A percentile compares a stretch with the other conserved stretches of the same genome.
Evolutionary conservation across 345 rosid genomes (phyloP).

Genomic region (Arabidopsis thaliana): DNA sequence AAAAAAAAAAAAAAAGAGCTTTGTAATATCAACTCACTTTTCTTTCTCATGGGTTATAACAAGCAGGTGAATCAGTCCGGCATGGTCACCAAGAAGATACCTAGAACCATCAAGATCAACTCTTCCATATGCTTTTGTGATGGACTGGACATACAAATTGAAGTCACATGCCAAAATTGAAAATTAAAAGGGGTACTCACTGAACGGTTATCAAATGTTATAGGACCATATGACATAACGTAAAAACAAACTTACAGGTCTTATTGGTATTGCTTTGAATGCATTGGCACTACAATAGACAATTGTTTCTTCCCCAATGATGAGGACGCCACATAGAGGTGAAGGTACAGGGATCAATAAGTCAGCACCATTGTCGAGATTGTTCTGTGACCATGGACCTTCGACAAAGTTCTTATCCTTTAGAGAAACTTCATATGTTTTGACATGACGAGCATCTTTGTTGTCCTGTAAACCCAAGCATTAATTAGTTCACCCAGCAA

Average conservation of each 20-base stretch:
- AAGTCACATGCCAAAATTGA: conserved; percentile 28
- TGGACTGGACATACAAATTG: conserved; percentile 55
- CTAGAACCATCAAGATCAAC: conserved; percentile 95
- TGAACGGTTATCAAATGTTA: conserved; percentile 19
- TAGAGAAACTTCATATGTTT: conserved; percentile 82
- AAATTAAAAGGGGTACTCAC: conserved; percentile 16
- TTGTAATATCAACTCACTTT: conserved; percentile 60
- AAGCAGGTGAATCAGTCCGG: conserved; percentile 84
- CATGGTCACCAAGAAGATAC: conserved; percentile 91
- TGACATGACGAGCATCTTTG: conserved; percentile 94
- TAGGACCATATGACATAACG: conserved; percentile 5
- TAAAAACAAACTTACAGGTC: conserved; percentile 62
- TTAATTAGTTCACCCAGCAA: conserved; percentile 2
- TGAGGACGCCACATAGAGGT: conserved; percentile 90
- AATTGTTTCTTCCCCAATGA: conserved; percentile 93
- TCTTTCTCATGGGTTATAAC: conserved; percentile 92
- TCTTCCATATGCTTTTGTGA: conserved; percentile 92
- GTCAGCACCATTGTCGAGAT: conserved; percentile 88
- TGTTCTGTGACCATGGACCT: conserved; percentile 96
- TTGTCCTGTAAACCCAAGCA: conserved; percentile 63
- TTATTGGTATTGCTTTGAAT: conserved; percentile 79
- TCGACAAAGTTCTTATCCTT: conserved; percentile 84
- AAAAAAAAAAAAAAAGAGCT: neutral
- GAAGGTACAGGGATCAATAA: conserved; percentile 87
- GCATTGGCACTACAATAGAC: conserved; percentile 87